Conservation (phyloP, 139 green algal genomes). For the Pedinophyceae sp. region DNA sequence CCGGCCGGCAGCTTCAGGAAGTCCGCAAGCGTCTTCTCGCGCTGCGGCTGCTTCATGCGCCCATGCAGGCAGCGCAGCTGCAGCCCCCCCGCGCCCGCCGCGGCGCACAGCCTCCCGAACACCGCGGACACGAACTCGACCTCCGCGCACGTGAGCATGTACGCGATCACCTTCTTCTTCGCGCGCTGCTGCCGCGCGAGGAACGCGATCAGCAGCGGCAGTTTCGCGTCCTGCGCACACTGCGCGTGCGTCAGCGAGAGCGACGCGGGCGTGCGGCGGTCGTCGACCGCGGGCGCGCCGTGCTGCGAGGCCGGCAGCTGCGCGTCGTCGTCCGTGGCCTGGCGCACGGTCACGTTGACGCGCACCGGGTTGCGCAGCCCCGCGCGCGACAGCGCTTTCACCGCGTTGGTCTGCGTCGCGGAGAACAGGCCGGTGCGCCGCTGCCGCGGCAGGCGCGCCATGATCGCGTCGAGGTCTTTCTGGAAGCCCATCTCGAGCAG, state of each 20-base stretch:
- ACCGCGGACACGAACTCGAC: slow-evolving; percentile 48
- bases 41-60: slow-evolving; percentile 67
- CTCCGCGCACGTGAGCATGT: slow-evolving; percentile 84
- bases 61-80: slow-evolving; percentile 55
- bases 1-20: slow-evolving; percentile 32
- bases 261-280: slow-evolving; percentile 45
- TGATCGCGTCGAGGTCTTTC: slow-evolving; percentile 10
- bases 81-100: neutral
- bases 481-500: slow-evolving; percentile 91
- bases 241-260: slow-evolving; percentile 50
- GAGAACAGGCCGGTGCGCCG: slow-evolving; percentile 86
- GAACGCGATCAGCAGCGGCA: slow-evolving; percentile 38
- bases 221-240: slow-evolving; percentile 43
- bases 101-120: slow-evolving; percentile 9
- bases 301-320: no score
- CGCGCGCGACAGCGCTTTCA: slow-evolving; percentile 68
- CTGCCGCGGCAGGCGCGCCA: slow-evolving; percentile 61
- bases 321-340: no score
- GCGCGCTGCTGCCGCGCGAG: slow-evolving; percentile 22
- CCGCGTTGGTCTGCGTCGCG: slow-evolving; percentile 82
- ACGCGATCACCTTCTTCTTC: slow-evolving; percentile 75
- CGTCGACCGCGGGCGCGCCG: neutral
- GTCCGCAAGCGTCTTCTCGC: slow-evolving; percentile 43
- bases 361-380: slow-evolving; percentile 82
- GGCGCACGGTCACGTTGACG: slow-evolving; percentile 47